Base-by-base conservation (phyloP, 2,329 filamentous ascomycete species). In the Dactylellina drechsleri region DNA sequence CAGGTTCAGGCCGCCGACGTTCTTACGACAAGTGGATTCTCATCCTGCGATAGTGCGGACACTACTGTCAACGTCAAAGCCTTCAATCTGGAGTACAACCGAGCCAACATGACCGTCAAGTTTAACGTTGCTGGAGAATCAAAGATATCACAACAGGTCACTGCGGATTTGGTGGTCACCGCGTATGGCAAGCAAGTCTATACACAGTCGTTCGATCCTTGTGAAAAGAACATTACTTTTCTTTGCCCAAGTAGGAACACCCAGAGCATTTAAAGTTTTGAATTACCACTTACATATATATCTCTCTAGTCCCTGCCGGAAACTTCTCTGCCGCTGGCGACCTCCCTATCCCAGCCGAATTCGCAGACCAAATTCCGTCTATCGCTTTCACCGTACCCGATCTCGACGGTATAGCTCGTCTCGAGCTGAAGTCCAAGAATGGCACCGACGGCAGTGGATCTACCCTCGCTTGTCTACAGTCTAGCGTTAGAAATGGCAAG, bases 331-430 rank as follows among this genome's bases (percentile, higher is more conserved):
- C 94, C 6, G 83, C 84, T 50, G 94, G 93, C 54, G 84, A 83
- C 2, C 90, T 95, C 81, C 82, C 85, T 31, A 91, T 99, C 45
- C 91, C 93, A 15, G 82, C 86, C 0, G 80, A 89, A 75, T 94
- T 89, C 80, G 89, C 92, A 66, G 86, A 86, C 64, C 83, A 91
- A 82, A 94, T 99, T 47, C 95, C 95, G 0, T 84, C 88, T 1
- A 96, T 99, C 78, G 94, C 94, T 12, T 99, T 97, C 83, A 87
- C 88, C 75, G 85, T 99, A 36, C 95, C 95, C 58, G 93, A 99
- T 81, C 90, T 99, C 78, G 90, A 94, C 66, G 94, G 94, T 43
- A 83, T 90, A 79, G 95, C 93, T 40, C 95, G 89, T 52, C 84
- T 99, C 77, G 84, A 92, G 80, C 86, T 99, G 53, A 89, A 86